These are phyloP conservation scores for Tulasnella calospora DNA, from an alignment of 768 basidiomycete genomes.

Conservation along the genomic window DNA sequence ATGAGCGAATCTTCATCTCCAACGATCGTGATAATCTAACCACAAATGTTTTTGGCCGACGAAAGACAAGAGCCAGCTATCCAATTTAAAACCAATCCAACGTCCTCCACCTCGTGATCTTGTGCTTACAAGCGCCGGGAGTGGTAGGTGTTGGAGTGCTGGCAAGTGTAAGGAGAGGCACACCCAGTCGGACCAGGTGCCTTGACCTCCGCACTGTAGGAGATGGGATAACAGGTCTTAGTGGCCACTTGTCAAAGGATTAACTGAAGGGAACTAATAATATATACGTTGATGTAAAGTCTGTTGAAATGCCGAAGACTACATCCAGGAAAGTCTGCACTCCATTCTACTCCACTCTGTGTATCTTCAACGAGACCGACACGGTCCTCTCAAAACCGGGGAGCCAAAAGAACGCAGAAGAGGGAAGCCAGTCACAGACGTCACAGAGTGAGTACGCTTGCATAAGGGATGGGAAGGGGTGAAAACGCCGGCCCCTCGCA, in stretches of 20 bases:
- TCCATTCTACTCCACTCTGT: too few relatives aligned
- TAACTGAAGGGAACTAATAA: background rate
- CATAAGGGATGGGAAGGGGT: background rate
- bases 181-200: constrained; percentile 23
- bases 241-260: constrained; percentile 44
- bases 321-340: too few relatives aligned
- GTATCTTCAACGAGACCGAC: too few relatives aligned
- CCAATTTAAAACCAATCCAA: background rate
- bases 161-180: constrained; percentile 22
- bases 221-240: background rate
- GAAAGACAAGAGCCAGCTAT: background rate
- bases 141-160: constrained; percentile 18
- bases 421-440: too few relatives aligned
- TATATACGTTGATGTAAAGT: background rate
- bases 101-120: background rate
- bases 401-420: background rate
- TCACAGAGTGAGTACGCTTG: background rate
- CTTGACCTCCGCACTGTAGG: background rate
- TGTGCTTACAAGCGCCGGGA: constrained; percentile 10
- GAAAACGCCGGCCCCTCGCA: background rate
- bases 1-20: too few relatives aligned
- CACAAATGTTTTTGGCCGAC: background rate
- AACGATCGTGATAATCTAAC: background rate
- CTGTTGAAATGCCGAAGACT: background rate
- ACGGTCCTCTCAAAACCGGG: too few relatives aligned